Evolutionary conservation across 1,139 yeast genomes (phyloP).

Genomic region (Hanseniaspora uvarum): DNA sequence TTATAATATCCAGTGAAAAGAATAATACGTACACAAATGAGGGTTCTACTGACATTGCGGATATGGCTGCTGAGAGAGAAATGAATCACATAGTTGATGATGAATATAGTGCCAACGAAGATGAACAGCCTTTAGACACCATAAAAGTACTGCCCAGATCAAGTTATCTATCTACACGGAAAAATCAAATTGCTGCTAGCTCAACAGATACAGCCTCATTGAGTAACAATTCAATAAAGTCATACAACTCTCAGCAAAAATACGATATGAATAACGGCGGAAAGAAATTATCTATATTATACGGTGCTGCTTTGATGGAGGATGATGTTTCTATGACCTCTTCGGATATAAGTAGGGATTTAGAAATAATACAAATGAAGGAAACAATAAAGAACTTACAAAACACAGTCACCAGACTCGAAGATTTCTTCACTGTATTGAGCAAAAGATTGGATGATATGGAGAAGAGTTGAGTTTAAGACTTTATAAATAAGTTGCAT

Average conservation of each 20-base stretch:
- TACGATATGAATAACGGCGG: neutral
- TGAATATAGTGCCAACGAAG: neutral
- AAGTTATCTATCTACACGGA: constrained; percentile 22
- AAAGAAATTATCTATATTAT: constrained; percentile 10
- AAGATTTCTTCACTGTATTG: neutral
- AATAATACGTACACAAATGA: neutral
- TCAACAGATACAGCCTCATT: constrained; percentile 10
- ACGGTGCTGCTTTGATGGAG: constrained; percentile 15
- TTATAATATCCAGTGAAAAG: neutral
- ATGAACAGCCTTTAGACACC: constrained; percentile 20
- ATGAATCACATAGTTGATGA: neutral
- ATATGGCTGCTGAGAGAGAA: neutral
- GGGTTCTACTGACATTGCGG: neutral
- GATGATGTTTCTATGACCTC: neutral
- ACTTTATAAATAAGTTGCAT: too few relatives aligned
- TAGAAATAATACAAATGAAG: constrained; percentile 8
- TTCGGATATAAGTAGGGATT: constrained; percentile 2
- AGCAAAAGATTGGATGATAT: neutral
- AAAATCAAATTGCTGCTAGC: constrained; percentile 6
- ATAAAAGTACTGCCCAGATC: constrained; percentile 21
- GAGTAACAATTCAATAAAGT: neutral
- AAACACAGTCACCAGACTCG: neutral
- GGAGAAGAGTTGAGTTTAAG: neutral
- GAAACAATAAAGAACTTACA: neutral
- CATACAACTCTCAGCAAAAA: neutral